Base-by-base conservation (phyloP, 805 yeast species). In the Sugiyamaella lignohabitans region DNA sequence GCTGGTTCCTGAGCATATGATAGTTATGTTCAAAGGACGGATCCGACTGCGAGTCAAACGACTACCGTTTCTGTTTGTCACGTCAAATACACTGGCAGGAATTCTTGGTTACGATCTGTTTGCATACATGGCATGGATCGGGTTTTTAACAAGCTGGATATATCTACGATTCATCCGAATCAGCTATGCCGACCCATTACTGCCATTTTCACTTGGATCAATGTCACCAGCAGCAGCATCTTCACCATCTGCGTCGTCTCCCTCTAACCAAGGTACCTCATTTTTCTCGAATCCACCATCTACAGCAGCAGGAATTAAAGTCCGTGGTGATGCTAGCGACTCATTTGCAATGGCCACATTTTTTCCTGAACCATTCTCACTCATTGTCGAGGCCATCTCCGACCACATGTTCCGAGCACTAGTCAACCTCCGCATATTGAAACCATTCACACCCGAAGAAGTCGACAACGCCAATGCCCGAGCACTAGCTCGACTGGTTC, bases 401-500 rank as follows among this genome's bases (percentile, higher is more conserved):
- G 62, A 75, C 38, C 60, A 59, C 3, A 47, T 66, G 20, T 77
- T 71, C 53, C 64, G 67, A 45, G 30, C 70, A 1, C 50, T 72
- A 32, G 66, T 65, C 2, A 65, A 65, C 37, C 54, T 80, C 17
- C 76, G 78, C 3, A 37, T 84, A 1, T 65, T 82, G 34, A 70
- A 74, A 23, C 80, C 84, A 3, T 86, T 86, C 63, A 76, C 80
- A 52, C 81, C 76, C 51, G 80, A 77, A 37, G 81, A 80, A 38
- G 72, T 86, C 23, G 93, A 83, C 54, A 81, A 81, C 44, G 79
- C 89, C 56, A 86, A 86, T 62, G 62, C 80, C 45, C 71, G 91
- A 54, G 84, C 87, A 0, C 78, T 76, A 52, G 74, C 79, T 96
- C 56, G 93, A 89, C 73, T 91, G 76, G 98, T 91, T 64, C 98